phyloP scores from a whole-genome alignment of 1,139 yeast species.

The Wickerhamomyces sp. region DNA sequence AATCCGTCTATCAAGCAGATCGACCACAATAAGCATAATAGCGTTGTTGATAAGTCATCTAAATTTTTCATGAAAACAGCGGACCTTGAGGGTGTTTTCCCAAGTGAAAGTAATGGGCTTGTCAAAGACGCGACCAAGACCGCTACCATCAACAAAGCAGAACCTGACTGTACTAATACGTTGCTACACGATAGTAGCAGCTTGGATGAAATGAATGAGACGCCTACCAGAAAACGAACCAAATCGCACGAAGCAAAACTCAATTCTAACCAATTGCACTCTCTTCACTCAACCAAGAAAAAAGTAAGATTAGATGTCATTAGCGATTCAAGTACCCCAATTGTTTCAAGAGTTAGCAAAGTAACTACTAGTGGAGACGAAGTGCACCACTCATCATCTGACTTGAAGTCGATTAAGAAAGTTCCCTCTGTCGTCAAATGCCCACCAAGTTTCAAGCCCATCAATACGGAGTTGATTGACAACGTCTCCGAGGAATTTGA shows the following conservation, averaged over 20 bases:
- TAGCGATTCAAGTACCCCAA: conserved; percentile 2
- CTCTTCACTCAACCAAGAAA: neutral
- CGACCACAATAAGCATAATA: conserved; percentile 6
- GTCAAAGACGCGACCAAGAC: conserved; percentile 1
- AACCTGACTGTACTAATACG: no score
- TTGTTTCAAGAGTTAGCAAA: conserved; percentile 1
- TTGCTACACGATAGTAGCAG: neutral
- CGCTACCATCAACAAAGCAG: no score
- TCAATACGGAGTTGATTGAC: conserved; percentile 7
- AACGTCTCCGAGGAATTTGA: conserved; percentile 1
- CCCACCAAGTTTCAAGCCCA: conserved; percentile 10
- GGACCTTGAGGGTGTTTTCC: conserved; percentile 6
- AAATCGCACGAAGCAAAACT: conserved; percentile 2
- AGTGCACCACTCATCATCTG: no score
- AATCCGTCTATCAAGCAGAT: conserved; percentile 2
- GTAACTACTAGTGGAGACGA: no score
- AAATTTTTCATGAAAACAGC: conserved; percentile 14
- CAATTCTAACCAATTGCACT: no score
- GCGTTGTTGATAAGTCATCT: conserved; percentile 12
- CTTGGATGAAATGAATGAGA: conserved; percentile 6
- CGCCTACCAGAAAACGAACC: conserved; percentile 20
- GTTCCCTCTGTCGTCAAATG: no score
- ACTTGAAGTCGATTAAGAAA: no score
- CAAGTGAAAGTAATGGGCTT: neutral
- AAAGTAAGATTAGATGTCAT: neutral